Conservation (phyloP, 23 red algal genomes). For the Gracilaria gracilis region DNA sequence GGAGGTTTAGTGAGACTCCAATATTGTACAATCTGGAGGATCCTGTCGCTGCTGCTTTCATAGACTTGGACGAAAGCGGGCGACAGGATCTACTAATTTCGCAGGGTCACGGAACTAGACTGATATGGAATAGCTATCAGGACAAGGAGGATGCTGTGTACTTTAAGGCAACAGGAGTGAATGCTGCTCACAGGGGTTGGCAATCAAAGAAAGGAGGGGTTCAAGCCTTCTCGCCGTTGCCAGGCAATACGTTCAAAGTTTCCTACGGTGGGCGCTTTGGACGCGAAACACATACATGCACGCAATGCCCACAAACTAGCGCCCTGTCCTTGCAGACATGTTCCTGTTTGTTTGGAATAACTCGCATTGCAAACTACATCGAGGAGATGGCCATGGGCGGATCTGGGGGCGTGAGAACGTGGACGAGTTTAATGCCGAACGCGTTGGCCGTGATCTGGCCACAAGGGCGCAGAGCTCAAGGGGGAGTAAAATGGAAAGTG, state of each 20-base stretch:
- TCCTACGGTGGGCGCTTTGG: conserved; percentile 76
- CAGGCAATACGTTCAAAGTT: conserved; percentile 88
- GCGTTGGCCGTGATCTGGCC: conserved; percentile 87
- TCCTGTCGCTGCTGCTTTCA: conserved; percentile 78
- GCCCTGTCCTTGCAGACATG: conserved; percentile 75
- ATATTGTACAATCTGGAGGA: conserved; percentile 54
- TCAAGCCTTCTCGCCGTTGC: conserved; percentile 50
- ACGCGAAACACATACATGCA: conserved; percentile 77
- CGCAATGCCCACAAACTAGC: conserved; percentile 92
- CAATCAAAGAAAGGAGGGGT: conserved; percentile 5
- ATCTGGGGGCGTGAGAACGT: conserved; percentile 72
- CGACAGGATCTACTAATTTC: conserved; percentile 86
- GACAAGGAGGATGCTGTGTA: conserved; percentile 62
- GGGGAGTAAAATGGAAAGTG: conserved; percentile 54
- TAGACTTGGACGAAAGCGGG: conserved; percentile 88
- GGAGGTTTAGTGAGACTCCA: conserved; percentile 29
- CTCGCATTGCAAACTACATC: conserved; percentile 93
- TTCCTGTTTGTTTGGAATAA: conserved; percentile 91
- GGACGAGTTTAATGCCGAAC: conserved; percentile 97
- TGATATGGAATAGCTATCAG: conserved; percentile 81
- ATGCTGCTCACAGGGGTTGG: conserved; percentile 30
- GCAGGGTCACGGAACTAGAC: conserved; percentile 62
- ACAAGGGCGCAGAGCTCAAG: conserved; percentile 30
- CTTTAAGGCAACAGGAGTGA: conserved; percentile 74
- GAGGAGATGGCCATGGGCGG: conserved; percentile 89